Percentiles rank a stretch among this genome's conserved stretches.
Conservation (phyloP, 495 filamentous ascomycete genomes). For the Bathelium albidoporum region DNA sequence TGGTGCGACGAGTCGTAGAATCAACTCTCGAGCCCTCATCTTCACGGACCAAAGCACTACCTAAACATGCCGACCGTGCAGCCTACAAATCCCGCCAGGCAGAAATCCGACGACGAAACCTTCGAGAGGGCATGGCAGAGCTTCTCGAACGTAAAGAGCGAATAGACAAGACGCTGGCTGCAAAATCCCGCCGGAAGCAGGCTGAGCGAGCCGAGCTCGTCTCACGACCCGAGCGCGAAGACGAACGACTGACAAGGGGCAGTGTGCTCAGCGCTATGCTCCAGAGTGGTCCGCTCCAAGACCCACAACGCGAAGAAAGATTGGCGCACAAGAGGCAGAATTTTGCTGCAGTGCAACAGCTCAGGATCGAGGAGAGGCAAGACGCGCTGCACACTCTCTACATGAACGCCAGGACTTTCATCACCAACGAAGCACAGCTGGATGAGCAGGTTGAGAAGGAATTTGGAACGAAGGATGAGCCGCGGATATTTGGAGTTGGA, state of each 20-base stretch:
- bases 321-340: conserved; percentile 36
- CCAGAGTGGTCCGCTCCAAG: conserved; percentile 29
- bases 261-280: conserved; percentile 19
- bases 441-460: conserved; percentile 49
- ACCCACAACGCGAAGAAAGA: conserved; percentile 40
- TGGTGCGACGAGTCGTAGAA: conserved; percentile 40
- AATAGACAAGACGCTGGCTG: conserved; percentile 31
- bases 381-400: conserved; percentile 52
- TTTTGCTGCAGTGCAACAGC: conserved; percentile 28
- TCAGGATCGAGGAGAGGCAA: conserved; percentile 34
- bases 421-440: conserved; percentile 52
- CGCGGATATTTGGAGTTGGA: conserved; percentile 23
- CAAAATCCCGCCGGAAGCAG: conserved; percentile 31
- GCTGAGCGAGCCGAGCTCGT: conserved; percentile 38
- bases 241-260: conserved; percentile 50
- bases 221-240: conserved; percentile 43
- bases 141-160: conserved; percentile 46
- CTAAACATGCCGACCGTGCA: conserved; percentile 28
- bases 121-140: conserved; percentile 51
- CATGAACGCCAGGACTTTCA: conserved; percentile 54
- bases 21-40: conserved; percentile 22
- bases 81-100: conserved; percentile 56
- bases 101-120: conserved; percentile 46
- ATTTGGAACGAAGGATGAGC: conserved; percentile 45
- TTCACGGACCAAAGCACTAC: conserved; percentile 18